phyloP scores from a whole-genome alignment of 1,139 yeast genomes.

The Taiozyma onychis region DNA sequence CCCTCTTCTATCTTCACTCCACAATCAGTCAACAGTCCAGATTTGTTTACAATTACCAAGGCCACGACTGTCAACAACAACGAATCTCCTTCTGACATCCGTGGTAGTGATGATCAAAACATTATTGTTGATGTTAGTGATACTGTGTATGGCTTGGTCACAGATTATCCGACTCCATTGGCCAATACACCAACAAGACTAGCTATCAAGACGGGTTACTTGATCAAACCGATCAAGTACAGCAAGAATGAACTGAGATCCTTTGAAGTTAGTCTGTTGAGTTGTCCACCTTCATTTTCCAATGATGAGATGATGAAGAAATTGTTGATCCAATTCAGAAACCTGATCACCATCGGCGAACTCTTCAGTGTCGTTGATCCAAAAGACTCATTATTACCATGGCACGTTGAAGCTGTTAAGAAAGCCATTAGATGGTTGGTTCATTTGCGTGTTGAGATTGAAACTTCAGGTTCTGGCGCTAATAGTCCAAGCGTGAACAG shows the following conservation, averaged over 20 bases:
- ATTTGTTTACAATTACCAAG: conserved; percentile 35
- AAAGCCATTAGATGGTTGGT: conserved; percentile 48
- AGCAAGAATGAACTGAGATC: conserved; percentile 21
- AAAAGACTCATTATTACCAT: conserved; percentile 51
- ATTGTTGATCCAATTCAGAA: conserved; percentile 62
- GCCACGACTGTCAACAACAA: conserved; percentile 8
- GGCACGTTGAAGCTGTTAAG: conserved; percentile 77
- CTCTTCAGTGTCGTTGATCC: conserved; percentile 36
- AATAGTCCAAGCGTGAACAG: neutral
- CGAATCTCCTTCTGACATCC: conserved; percentile 19
- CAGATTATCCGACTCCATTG: conserved; percentile 56
- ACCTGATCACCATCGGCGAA: conserved; percentile 45
- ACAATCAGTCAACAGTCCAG: conserved; percentile 32
- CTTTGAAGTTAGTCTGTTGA: conserved; percentile 59
- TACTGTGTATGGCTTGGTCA: conserved; percentile 58
- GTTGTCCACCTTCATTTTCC: conserved; percentile 63
- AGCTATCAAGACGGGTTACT: conserved; percentile 67
- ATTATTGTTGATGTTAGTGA: conserved; percentile 40
- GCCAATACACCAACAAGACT: conserved; percentile 67
- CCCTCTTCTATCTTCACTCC: conserved; percentile 29
- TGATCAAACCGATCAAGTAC: conserved; percentile 39
- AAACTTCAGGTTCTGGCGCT: neutral
- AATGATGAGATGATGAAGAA: conserved; percentile 51
- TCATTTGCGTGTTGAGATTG: conserved; percentile 32
- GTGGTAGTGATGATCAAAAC: conserved; percentile 23